Conservation (phyloP, 257 asterid genomes). For the Ehretia macrophylla region DNA sequence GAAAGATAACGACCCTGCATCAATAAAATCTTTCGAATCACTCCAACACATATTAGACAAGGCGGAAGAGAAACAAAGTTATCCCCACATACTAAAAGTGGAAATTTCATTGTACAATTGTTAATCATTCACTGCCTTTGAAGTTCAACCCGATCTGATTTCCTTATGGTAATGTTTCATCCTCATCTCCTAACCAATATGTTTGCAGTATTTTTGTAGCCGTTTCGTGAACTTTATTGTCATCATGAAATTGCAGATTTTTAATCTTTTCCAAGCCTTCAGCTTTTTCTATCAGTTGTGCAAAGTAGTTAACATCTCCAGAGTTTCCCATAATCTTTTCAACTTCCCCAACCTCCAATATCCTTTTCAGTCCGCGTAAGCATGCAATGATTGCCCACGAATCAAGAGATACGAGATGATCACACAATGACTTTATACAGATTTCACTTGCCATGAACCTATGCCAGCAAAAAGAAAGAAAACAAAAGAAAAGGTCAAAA, state of each 20-base stretch:
- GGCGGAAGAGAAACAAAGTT: too few relatives aligned
- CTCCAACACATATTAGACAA: too few relatives aligned
- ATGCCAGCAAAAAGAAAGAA: constrained; percentile 2
- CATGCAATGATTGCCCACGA: constrained; percentile 81
- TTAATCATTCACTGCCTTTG: constrained; percentile 61
- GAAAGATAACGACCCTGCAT: too few relatives aligned
- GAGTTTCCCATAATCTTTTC: constrained; percentile 46
- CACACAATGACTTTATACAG: constrained; percentile 81
- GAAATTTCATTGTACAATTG: too few relatives aligned
- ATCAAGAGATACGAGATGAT: constrained; percentile 81
- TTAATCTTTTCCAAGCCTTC: constrained; percentile 90
- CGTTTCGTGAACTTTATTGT: constrained; percentile 83
- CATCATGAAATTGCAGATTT: constrained; percentile 79
- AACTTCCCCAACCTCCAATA: constrained; percentile 84
- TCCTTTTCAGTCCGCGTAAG: constrained; percentile 83
- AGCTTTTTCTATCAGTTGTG: constrained; percentile 73
- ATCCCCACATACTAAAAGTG: too few relatives aligned
- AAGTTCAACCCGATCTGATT: constrained; percentile 63
- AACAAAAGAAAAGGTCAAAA: constrained; percentile 13
- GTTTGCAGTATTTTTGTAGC: constrained; percentile 83
- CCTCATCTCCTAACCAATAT: constrained; percentile 91
- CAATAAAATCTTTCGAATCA: too few relatives aligned
- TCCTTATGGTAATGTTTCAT: constrained; percentile 52
- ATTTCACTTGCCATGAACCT: constrained; percentile 78
- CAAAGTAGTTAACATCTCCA: constrained; percentile 61